These are phyloP conservation scores for Globisporangium cylindrosporum DNA, from an alignment of 352 stramenopile species.

Conservation along the genomic window DNA sequence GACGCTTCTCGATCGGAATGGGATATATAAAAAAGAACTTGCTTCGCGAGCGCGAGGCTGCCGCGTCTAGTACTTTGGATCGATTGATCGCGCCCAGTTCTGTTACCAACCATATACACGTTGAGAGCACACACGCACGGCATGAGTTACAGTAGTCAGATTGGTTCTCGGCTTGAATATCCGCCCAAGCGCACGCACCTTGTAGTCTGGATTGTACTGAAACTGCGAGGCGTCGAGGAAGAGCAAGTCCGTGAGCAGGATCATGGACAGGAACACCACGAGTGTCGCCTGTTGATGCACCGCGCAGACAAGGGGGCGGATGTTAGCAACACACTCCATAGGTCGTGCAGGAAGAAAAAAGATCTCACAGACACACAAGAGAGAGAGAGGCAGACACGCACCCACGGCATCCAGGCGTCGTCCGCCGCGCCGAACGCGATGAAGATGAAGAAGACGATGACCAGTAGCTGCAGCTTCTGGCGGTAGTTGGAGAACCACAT, in stretches of 20 bases:
- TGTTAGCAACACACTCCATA: neutral
- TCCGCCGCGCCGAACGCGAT: conserved; percentile 71
- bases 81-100: conserved; percentile 75
- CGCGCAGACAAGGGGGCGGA: neutral
- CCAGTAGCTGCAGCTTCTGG: conserved; percentile 75
- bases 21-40: conserved; percentile 11
- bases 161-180: too few species aligned
- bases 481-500: conserved; percentile 79
- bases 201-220: conserved; percentile 85
- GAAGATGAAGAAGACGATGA: conserved; percentile 84
- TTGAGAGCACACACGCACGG: neutral
- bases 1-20: neutral
- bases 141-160: neutral
- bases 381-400: conserved; percentile 28
- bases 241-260: conserved; percentile 67
- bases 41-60: neutral
- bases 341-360: neutral
- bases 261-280: conserved; percentile 72
- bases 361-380: neutral
- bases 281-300: conserved; percentile 46
- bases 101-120: conserved; percentile 15
- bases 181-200: conserved; percentile 33
- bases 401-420: conserved; percentile 80
- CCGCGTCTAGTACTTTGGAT: conserved; percentile 65
- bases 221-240: conserved; percentile 76